Base-by-base conservation (phyloP, 208 protist species). In the Lotmaria passim region DNA sequence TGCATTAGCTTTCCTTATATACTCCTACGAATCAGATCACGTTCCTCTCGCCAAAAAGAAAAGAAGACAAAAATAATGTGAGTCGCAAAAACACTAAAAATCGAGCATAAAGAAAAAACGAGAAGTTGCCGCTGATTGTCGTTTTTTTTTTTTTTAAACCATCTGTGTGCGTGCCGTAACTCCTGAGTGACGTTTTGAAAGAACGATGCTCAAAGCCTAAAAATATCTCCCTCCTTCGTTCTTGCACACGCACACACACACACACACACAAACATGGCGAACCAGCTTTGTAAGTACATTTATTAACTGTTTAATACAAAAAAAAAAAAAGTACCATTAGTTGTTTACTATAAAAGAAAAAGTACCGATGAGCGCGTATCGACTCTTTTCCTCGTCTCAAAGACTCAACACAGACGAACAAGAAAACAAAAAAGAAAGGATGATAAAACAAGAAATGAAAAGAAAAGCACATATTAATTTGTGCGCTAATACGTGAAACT, bases 401-500 rank as follows among this genome's bases (percentile, higher is more conserved):
- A 11, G 46, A 51, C 46, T 51, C 46, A 23, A 23, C 17, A 23
- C 21, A 2, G 46, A 30, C 11, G 28, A 51, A 30, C 11, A 51
- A 51, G 2, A 48, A 48, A 23, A 11, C 21, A 1, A 73, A 57
- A 73, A 48, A 65, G 4, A 11, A 63, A 28, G 31, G 8, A 48
- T 41, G n/a, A 11, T 1, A 53, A 43, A 43, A 38, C 21, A 58
- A 10, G 11, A 64, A 68, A 14, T 65, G 7, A 65, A 33, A 70
- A 43, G 52, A 21, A 21, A 58, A 66, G 23, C 34, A 48, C 51
- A 21, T 19, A 17, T 48, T 43, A 51, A 33, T 62, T 23, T 48
- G 1, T 53, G 38, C 44, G 55, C 11, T 47, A 33, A 65, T 65
- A 7, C 47, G 50, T 58, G 24, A 68, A 33, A 34, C 57, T 61